These are phyloP conservation scores for Collybiopsis luxurians DNA, from an alignment of 768 basidiomycete species.

Conservation along the genomic window DNA sequence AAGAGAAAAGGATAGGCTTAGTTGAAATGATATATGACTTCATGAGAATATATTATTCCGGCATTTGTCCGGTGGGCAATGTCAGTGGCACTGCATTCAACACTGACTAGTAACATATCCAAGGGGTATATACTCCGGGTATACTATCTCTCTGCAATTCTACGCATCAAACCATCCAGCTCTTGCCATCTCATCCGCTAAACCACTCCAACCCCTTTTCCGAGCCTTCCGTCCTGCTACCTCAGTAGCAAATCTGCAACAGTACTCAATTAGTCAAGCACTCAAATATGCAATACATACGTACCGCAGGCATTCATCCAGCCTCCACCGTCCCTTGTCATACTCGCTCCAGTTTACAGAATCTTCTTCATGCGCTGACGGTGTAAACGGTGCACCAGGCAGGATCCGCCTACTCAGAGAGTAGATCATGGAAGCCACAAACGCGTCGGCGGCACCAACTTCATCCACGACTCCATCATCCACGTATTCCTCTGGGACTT, in stretches of 20 bases:
- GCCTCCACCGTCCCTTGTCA: conserved; percentile 60
- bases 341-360: conserved; percentile 29
- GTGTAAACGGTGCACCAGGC: conserved; percentile 78
- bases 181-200: conserved; percentile 69
- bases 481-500: conserved; percentile 41
- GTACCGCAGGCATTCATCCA: conserved; percentile 81
- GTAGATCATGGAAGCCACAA: conserved; percentile 87
- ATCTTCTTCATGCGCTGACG: conserved; percentile 40
- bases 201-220: conserved; percentile 58
- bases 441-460: conserved; percentile 77
- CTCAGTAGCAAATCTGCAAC: conserved; percentile 75
- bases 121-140: too few relatives aligned
- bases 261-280: background rate
- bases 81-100: too few relatives aligned
- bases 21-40: too few relatives aligned
- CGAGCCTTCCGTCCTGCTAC: conserved; percentile 74
- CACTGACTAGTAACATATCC: too few relatives aligned
- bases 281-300: too few relatives aligned
- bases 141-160: too few relatives aligned
- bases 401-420: conserved; percentile 68
- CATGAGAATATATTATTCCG: too few relatives aligned
- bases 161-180: conserved; percentile 71
- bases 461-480: conserved; percentile 59
- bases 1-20: too few relatives aligned
- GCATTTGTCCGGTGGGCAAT: too few relatives aligned